Evolutionary conservation across 345 rosid species (phyloP).

Genomic region (Euphorbia lathyris): DNA sequence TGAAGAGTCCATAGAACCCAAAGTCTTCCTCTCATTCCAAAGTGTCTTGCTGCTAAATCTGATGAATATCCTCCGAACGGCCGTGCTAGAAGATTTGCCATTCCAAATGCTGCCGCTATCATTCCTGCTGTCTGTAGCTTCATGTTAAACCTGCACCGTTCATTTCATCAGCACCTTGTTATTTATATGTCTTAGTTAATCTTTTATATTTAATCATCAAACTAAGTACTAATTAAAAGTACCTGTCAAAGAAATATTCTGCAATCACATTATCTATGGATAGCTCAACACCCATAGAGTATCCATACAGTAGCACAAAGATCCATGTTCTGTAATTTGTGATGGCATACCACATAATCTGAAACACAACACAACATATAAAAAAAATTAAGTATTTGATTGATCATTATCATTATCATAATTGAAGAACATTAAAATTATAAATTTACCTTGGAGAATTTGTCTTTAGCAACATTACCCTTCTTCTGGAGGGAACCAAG

Average conservation of each 20-base stretch:
- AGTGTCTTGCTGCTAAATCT: conserved; percentile 47
- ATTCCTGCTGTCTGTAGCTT: conserved; percentile 71
- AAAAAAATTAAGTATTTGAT: neutral
- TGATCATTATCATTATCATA: too few species aligned
- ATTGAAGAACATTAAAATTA: too few species aligned
- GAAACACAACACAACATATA: conserved; percentile 3
- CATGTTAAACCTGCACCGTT: conserved; percentile 48
- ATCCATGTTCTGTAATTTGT: conserved; percentile 91
- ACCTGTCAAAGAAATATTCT: conserved; percentile 80
- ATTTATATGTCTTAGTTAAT: too few species aligned
- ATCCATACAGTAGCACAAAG: conserved; percentile 79
- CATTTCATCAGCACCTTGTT: too few species aligned
- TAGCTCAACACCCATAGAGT: conserved; percentile 86
- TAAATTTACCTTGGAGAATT: conserved; percentile 64
- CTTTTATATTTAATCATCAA: too few species aligned
- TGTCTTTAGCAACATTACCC: conserved; percentile 70
- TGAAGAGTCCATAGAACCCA: conserved; percentile 77
- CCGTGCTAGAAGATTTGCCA: conserved; percentile 76
- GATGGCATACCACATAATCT: conserved; percentile 82
- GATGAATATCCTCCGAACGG: conserved; percentile 77
- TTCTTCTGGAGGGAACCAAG: conserved; percentile 60
- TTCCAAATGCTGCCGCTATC: conserved; percentile 79
- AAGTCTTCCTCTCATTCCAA: conserved; percentile 80
- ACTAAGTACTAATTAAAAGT: neutral
- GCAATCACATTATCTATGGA: conserved; percentile 77